Evolutionary conservation across 148 eudicot genomes (phyloP).

Genomic region (Bassia scoparia): DNA sequence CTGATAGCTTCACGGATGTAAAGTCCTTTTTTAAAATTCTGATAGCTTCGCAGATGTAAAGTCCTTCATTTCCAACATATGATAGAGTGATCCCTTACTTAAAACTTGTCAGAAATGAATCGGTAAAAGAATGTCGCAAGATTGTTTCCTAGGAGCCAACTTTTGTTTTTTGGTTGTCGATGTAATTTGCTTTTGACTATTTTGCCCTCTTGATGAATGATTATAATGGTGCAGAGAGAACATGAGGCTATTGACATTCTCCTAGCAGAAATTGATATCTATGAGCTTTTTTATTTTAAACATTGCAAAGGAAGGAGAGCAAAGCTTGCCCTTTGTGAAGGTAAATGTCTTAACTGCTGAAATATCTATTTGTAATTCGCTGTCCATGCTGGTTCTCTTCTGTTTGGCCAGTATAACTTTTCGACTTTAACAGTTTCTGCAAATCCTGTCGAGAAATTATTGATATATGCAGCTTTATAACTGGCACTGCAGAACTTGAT

Average conservation of each 20-base stretch:
- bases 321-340: constrained; percentile 94
- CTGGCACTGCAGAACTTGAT: constrained; percentile 63
- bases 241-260: constrained; percentile 94
- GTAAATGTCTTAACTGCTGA: constrained; percentile 32
- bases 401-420: not conserved
- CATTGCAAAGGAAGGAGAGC: constrained; percentile 93
- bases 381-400: constrained; percentile 1
- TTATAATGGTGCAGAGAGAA: constrained; percentile 54
- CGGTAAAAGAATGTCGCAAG: not conserved
- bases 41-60: not conserved
- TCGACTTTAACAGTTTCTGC: not conserved
- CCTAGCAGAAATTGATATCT: constrained; percentile 94
- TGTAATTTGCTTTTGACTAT: not conserved
- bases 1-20: not conserved
- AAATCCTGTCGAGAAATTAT: not conserved
- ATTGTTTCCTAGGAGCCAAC: not conserved
- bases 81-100: not conserved
- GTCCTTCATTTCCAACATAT: not conserved
- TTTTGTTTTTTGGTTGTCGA: not conserved
- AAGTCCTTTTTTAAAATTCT: not conserved
- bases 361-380: not conserved
- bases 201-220: constrained; percentile 7
- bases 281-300: constrained; percentile 90
- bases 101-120: not conserved
- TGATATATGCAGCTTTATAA: constrained; percentile 15